These are phyloP conservation scores for Ustilago crameri DNA, from an alignment of 1,284 basidiomycete species.

Conservation along the genomic window DNA sequence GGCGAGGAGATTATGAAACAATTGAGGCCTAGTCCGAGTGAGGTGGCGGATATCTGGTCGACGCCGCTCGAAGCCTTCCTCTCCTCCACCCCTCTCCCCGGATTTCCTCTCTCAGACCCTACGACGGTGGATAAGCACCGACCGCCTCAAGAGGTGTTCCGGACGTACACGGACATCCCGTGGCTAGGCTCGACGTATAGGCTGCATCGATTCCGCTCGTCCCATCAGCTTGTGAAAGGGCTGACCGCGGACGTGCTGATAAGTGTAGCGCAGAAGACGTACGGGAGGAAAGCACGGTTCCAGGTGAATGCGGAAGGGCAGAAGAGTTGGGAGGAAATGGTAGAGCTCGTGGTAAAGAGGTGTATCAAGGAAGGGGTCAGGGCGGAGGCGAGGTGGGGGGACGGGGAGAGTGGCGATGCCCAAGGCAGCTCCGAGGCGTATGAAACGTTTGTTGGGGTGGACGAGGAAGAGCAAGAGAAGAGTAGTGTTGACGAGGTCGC, in stretches of 20 bases:
- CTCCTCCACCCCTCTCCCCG: constrained; percentile 10
- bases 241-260: constrained; percentile 51
- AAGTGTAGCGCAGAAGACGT: constrained; percentile 24
- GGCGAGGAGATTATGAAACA: constrained; percentile 10
- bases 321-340: constrained; percentile 43
- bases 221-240: constrained; percentile 49
- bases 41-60: constrained; percentile 49
- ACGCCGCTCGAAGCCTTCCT: constrained; percentile 28
- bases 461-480: constrained; percentile 11
- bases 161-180: constrained; percentile 53
- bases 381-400: constrained; percentile 46
- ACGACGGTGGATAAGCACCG: constrained; percentile 40
- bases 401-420: constrained; percentile 49
- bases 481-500: background rate
- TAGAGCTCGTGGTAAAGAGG: constrained; percentile 34
- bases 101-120: constrained; percentile 15
- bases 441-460: constrained; percentile 31
- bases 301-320: constrained; percentile 23
- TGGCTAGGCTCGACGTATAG: constrained; percentile 40
- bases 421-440: constrained; percentile 43
- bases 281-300: constrained; percentile 13
- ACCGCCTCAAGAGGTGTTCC: constrained; percentile 36
- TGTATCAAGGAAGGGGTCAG: constrained; percentile 13
- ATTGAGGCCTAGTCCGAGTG: constrained; percentile 26
- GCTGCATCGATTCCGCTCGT: constrained; percentile 42